A percentile compares a stretch with the other conserved stretches of the same genome.
Conservation (phyloP, 176 grass and related monocot species). For the Otatea glauca region DNA sequence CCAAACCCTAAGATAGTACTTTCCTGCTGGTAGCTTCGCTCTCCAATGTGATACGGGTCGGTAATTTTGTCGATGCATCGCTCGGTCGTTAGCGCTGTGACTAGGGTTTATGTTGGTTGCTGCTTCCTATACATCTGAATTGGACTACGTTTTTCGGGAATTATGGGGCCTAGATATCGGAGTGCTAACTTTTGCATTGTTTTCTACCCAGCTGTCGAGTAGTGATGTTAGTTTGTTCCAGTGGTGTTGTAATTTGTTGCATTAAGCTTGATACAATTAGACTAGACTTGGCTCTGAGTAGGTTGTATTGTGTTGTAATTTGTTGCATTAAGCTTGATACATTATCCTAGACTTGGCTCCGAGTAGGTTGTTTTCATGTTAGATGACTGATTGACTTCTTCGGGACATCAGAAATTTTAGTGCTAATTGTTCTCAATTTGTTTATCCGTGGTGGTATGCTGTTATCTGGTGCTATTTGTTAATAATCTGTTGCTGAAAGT, state of each 20-base stretch:
- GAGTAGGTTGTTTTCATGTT: neutral
- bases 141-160: neutral
- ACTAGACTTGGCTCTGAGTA: neutral
- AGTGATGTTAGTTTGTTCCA: neutral
- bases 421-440: neutral
- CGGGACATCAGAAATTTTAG: neutral
- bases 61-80: neutral
- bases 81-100: slow-evolving; percentile 12
- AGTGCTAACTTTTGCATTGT: neutral
- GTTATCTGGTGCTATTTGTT: neutral
- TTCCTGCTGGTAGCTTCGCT: neutral
- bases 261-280: neutral
- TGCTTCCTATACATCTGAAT: neutral
- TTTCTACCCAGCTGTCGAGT: neutral
- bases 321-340: neutral
- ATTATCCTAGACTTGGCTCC: neutral
- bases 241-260: neutral
- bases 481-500: neutral
- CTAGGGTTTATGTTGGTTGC: slow-evolving; percentile 41
- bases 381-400: neutral
- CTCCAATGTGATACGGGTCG: neutral
- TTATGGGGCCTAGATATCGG: neutral
- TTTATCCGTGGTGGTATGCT: neutral
- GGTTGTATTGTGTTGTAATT: neutral
- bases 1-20: neutral